These are phyloP conservation scores for Penicillium canescens DNA, from an alignment of 495 filamentous ascomycete species.

Conservation along the genomic window DNA sequence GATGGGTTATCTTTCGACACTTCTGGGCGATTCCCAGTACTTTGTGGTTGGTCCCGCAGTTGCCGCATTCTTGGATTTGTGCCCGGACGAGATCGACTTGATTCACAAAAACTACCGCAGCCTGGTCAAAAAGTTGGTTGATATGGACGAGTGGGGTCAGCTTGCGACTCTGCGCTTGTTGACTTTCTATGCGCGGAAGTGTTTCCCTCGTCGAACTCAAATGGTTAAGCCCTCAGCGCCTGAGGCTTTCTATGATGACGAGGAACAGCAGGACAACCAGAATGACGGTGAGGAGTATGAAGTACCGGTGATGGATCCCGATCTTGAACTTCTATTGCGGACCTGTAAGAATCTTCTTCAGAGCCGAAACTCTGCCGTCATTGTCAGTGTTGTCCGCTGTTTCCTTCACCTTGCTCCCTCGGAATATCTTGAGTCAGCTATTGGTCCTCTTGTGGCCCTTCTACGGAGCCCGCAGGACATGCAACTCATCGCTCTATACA, in stretches of 20 bases:
- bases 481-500: conserved; percentile 84
- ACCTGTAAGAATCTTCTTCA: conserved; percentile 81
- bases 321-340: conserved; percentile 79
- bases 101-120: conserved; percentile 87
- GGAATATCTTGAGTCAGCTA: conserved; percentile 65
- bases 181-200: conserved; percentile 80
- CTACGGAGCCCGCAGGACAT: conserved; percentile 83
- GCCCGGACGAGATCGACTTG: conserved; percentile 79
- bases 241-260: conserved; percentile 79
- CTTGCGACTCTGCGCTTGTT: conserved; percentile 77
- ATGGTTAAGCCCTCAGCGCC: conserved; percentile 52
- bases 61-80: conserved; percentile 83
- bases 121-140: conserved; percentile 85
- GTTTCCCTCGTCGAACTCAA: conserved; percentile 74
- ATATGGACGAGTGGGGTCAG: conserved; percentile 99
- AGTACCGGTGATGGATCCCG: conserved; percentile 68
- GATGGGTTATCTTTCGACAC: conserved; percentile 69
- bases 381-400: conserved; percentile 81
- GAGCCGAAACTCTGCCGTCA: conserved; percentile 88
- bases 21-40: conserved; percentile 90
- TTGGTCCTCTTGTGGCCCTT: conserved; percentile 83
- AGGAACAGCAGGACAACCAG: conserved; percentile 47
- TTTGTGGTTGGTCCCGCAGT: conserved; percentile 93
- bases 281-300: conserved; percentile 54
- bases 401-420: conserved; percentile 80